A percentile compares a stretch with the other conserved stretches of the same genome.
phyloP scores from a whole-genome alignment of 768 basidiomycete species.

The Russula olivacea region DNA sequence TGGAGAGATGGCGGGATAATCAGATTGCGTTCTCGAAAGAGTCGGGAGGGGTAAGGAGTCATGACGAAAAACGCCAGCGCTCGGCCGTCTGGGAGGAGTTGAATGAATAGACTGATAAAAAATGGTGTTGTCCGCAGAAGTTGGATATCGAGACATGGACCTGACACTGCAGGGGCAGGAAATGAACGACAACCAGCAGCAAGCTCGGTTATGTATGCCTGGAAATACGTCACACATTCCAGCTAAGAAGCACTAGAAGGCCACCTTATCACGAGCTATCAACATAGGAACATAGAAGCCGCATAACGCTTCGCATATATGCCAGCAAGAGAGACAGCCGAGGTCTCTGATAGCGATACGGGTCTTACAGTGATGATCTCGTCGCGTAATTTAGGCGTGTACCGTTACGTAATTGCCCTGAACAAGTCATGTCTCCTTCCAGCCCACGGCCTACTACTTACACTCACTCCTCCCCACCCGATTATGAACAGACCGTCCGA shows the following conservation, averaged over 20 bases:
- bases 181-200: background rate
- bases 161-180: background rate
- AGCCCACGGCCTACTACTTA: background rate
- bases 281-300: background rate
- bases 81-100: constrained; percentile 18
- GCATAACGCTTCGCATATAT: background rate
- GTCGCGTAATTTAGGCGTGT: background rate
- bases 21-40: constrained; percentile 17
- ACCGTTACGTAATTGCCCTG: constrained; percentile 10
- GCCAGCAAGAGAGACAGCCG: background rate
- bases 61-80: constrained; percentile 22
- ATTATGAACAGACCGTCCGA: constrained; percentile 17
- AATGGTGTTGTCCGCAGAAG: constrained; percentile 13
- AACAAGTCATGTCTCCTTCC: background rate
- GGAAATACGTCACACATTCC: constrained; percentile 16
- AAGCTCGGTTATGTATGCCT: background rate
- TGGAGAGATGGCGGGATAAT: constrained; percentile 2
- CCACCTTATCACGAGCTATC: background rate
- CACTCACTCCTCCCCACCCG: background rate
- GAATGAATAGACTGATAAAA: constrained; percentile 21
- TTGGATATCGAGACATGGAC: constrained; percentile 17
- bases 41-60: constrained; percentile 15
- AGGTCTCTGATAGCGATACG: no score
- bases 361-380: no score
- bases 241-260: background rate